Percentiles rank a stretch among this genome's conserved stretches.
These are phyloP conservation scores for Penicillium parvum DNA, from an alignment of 495 filamentous ascomycete species.

Conservation along the genomic window DNA sequence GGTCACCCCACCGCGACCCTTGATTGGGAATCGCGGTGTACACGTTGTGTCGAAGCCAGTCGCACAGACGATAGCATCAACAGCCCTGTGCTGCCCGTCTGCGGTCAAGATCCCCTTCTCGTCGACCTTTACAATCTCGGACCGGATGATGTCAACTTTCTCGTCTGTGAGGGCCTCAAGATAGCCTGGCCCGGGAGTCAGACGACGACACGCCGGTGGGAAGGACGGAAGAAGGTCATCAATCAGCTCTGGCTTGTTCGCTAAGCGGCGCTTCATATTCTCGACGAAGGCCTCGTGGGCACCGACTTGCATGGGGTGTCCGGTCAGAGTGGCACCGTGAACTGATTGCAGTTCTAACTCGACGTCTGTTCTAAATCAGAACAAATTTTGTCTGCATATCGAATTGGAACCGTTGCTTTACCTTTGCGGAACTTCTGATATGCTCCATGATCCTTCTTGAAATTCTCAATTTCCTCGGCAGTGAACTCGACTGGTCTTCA, in stretches of 20 bases:
- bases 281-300: slow-evolving; percentile 31
- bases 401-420: slow-evolving; percentile 1
- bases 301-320: slow-evolving; percentile 35
- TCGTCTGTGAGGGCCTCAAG: slow-evolving; percentile 45
- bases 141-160: slow-evolving; percentile 43
- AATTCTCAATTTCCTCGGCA: slow-evolving; percentile 41
- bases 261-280: slow-evolving; percentile 40
- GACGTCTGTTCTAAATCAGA: slow-evolving; percentile 25
- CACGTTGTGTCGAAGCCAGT: slow-evolving; percentile 53
- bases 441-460: slow-evolving; percentile 37
- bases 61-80: slow-evolving; percentile 47
- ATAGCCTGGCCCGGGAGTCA: slow-evolving; percentile 48
- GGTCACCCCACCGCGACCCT: slow-evolving; percentile 42
- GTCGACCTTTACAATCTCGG: slow-evolving; percentile 41
- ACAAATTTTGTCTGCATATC: background rate
- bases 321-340: slow-evolving; percentile 35
- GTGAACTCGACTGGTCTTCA: slow-evolving; percentile 30
- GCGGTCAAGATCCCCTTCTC: slow-evolving; percentile 42
- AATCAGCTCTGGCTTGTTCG: slow-evolving; percentile 30
- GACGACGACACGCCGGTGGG: slow-evolving; percentile 46
- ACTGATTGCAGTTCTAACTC: slow-evolving; percentile 47
- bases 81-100: slow-evolving; percentile 40
- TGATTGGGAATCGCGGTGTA: slow-evolving; percentile 46
- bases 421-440: slow-evolving; percentile 44
- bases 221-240: slow-evolving; percentile 39